phyloP scores from a whole-genome alignment of 2,329 filamentous ascomycete genomes.

The Colletotrichum sp. region DNA sequence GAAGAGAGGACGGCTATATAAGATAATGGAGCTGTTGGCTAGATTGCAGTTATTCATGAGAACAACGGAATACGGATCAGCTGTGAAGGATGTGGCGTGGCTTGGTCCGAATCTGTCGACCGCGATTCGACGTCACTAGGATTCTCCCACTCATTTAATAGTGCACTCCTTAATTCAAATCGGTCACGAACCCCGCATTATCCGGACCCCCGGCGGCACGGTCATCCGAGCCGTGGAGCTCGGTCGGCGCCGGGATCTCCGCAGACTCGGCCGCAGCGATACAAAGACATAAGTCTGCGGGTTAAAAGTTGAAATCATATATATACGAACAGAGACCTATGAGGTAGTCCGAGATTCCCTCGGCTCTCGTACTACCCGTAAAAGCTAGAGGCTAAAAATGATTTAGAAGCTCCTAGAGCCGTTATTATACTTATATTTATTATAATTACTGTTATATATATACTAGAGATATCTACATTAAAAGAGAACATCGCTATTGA shows the following conservation, averaged over 20 bases:
- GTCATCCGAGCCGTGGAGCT: not conserved
- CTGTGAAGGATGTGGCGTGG: too few species aligned
- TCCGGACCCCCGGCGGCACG: not conserved
- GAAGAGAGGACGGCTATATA: too few species aligned
- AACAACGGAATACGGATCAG: too few species aligned
- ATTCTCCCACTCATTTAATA: too few species aligned
- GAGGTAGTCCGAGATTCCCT: not conserved
- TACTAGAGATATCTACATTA: not conserved
- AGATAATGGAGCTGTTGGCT: too few species aligned
- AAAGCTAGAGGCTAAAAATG: not conserved
- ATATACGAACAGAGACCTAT: not conserved
- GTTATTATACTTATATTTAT: too few species aligned
- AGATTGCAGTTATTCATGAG: too few species aligned
- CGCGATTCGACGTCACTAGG: too few species aligned
- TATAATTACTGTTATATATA: too few species aligned
- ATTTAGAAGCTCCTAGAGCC: too few species aligned
- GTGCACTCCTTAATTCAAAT: too few species aligned
- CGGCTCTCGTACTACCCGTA: not conserved
- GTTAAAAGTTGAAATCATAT: not conserved
- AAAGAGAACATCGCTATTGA: not conserved
- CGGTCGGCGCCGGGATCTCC: not conserved
- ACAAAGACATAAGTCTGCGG: not conserved
- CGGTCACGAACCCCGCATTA: not conserved
- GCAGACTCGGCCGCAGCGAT: not conserved
- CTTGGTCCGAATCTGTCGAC: too few species aligned